Conservation (phyloP, 208 protist species). For the Leishmania amazonensis region DNA sequence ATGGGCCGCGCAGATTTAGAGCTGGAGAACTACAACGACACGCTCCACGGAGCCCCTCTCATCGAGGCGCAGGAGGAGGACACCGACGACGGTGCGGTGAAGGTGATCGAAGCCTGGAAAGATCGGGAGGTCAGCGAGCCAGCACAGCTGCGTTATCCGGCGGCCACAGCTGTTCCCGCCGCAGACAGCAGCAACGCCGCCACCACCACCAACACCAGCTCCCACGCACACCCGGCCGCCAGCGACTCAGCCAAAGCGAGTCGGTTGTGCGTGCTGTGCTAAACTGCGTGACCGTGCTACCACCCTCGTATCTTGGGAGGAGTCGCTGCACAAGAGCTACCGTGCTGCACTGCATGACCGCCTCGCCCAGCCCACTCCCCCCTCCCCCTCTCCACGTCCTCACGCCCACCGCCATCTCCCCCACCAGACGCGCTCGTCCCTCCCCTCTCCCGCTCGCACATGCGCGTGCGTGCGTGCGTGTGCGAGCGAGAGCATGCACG, state of each 20-base stretch:
- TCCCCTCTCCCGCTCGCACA: not conserved
- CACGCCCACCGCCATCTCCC: not conserved
- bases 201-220: not conserved
- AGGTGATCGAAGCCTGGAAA: not conserved
- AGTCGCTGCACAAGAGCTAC: not conserved
- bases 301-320: not conserved
- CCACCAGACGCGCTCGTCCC: not conserved
- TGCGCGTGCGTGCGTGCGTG: too few species aligned
- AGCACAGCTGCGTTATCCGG: not conserved
- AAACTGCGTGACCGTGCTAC: not conserved
- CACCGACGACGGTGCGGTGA: not conserved
- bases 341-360: not conserved
- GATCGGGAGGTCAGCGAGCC: not conserved
- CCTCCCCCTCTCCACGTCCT: not conserved
- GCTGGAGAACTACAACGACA: slow-evolving; percentile 53
- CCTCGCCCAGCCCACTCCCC: not conserved
- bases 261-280: not conserved
- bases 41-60: slow-evolving; percentile 24
- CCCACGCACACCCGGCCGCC: not conserved
- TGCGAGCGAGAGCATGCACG: too few species aligned
- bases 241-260: not conserved
- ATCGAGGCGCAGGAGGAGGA: not conserved
- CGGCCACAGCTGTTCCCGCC: not conserved
- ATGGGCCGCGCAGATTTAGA: slow-evolving; percentile 8
- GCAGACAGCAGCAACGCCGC: too few species aligned